phyloP scores from a whole-genome alignment of 2,329 filamentous ascomycete genomes.

The Fusarium denticulatum region DNA sequence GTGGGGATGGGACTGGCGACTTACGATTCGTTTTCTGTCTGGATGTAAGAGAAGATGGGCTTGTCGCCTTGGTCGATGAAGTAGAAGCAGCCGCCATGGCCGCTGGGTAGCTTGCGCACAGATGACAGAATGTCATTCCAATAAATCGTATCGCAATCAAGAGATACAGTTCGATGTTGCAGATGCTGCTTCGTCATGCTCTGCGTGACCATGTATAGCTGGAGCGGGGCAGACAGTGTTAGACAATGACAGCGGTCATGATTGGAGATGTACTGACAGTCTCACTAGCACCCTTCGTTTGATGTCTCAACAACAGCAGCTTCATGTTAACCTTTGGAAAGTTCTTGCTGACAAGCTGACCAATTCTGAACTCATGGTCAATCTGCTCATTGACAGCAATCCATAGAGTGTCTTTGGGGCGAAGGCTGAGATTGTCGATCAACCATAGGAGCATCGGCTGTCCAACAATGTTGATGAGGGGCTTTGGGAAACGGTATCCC shows the following conservation, averaged over 20 bases:
- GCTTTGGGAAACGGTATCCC: not conserved
- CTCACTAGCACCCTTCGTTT: not conserved
- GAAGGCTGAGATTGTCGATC: not conserved
- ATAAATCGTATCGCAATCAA: not conserved
- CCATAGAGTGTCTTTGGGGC: not conserved
- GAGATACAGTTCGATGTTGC: not conserved
- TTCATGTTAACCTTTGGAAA: not conserved
- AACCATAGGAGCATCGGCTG: not conserved
- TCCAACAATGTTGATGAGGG: not conserved
- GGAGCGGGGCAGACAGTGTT: not conserved
- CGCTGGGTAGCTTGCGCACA: not conserved
- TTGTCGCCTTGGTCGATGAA: not conserved
- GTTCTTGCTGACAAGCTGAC: not conserved
- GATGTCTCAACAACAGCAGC: not conserved
- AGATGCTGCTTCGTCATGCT: not conserved
- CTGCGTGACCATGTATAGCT: not conserved
- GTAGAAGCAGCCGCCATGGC: not conserved
- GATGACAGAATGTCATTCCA: not conserved
- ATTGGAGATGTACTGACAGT: not conserved
- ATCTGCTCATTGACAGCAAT: not conserved
- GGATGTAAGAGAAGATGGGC: not conserved
- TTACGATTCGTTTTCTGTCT: not conserved
- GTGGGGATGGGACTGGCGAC: accelerated
- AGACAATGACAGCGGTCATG: not conserved
- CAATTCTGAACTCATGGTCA: not conserved